Percentiles rank a stretch among this genome's conserved stretches.
phyloP scores from a whole-genome alignment of 1,284 basidiomycete genomes.

The Gomphus bonarii region DNA sequence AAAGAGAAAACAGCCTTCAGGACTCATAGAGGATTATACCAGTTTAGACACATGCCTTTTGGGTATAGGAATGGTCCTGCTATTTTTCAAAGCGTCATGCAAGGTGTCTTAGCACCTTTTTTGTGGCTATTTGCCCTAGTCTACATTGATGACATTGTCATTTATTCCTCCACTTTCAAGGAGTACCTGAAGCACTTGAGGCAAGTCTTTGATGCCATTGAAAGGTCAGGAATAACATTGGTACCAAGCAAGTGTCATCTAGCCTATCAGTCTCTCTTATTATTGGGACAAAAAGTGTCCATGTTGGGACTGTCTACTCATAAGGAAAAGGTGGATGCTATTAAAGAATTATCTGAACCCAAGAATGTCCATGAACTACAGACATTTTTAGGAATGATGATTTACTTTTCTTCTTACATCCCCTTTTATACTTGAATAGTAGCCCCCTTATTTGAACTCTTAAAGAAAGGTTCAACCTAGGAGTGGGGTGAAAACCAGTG shows the following conservation, averaged over 20 bases:
- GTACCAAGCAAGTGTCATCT: no score
- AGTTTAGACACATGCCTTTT: slow-evolving; percentile 2
- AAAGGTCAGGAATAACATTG: no score
- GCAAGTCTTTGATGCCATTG: no score
- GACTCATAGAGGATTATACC: slow-evolving; percentile 19
- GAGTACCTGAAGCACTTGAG: no score
- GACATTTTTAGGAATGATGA: no score
- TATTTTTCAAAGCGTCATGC: slow-evolving; percentile 31
- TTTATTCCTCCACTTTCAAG: neutral
- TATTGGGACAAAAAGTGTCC: no score
- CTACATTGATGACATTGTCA: slow-evolving; percentile 19
- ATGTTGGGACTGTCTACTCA: no score
- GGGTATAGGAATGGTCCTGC: no score
- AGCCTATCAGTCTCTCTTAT: no score
- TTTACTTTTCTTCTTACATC: slow-evolving; percentile 22
- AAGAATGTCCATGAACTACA: no score
- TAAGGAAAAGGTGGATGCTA: no score
- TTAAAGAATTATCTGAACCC: no score
- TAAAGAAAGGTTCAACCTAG: slow-evolving; percentile 19
- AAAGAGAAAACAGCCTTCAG: slow-evolving; percentile 21
- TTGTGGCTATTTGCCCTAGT: slow-evolving; percentile 19
- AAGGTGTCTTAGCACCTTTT: slow-evolving; percentile 26
- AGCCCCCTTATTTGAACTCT: slow-evolving; percentile 18
- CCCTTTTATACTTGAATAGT: slow-evolving; percentile 23
- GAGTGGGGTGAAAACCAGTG: slow-evolving; percentile 19